Base-by-base conservation (phyloP, 2,329 filamentous ascomycete genomes). In the Dactylella cylindrospora region DNA sequence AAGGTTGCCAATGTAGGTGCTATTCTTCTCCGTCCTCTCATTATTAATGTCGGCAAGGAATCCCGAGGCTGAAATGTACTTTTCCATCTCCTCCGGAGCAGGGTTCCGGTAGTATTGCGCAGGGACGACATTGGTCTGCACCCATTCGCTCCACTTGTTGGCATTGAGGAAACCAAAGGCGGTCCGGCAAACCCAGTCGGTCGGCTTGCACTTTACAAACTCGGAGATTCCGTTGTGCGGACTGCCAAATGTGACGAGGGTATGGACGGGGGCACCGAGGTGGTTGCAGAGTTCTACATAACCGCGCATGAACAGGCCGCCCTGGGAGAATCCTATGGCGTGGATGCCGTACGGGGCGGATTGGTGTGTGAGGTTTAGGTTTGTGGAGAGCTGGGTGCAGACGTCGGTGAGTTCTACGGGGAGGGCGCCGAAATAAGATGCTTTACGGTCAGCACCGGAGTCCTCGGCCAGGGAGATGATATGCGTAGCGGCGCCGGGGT, bases 31-130 rank as follows among this genome's bases (percentile, higher is more conserved):
- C 15, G 51, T 70, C 8, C 90, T 80, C 79, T 98, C 93, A 72
- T 97, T 97, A 74, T 98, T 98, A 74, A 97, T 85, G 71, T 97
- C 91, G 7, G 91, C 93, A 6, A 98, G 77, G 73, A 94, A 96
- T 72, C 90, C 91, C 68, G 87, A 93, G 71, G 82, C 72, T 67
- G 84, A 81, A 15, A 97, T 80, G 71, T 97, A 98, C 23, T 78
- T 74, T 0, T 83, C 80, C 72, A 89, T 74, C 71, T 90, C 76
- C 54, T 76, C 72, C 52, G 81, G 80, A 3, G 41, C 28, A 3
- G 55, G 55, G 66, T 90, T 82, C 46, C 91, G 85, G 77, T 86
- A 97, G 76, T 98, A 98, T 76, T 98, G 93, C 25, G 93, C 91
- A 0, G 93, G 93, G 3, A 98, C 88, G 6, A 97, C 78, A 13